phyloP scores from a whole-genome alignment of 225 moss, liverwort and hornwort species.

The Lunularia cruciata region DNA sequence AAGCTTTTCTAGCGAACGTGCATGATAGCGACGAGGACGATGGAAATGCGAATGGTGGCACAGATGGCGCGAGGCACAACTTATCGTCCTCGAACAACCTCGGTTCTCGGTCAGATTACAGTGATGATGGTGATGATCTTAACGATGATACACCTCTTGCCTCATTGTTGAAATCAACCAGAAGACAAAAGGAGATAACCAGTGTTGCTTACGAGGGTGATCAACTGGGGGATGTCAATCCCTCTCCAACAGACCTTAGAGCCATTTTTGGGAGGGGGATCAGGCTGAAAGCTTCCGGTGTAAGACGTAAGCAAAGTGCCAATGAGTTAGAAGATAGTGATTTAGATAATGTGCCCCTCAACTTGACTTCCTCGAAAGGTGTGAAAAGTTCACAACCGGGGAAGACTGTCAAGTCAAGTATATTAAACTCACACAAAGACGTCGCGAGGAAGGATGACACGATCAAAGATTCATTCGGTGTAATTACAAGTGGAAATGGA shows the following conservation, averaged over 20 bases:
- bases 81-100: not conserved
- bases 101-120: not conserved
- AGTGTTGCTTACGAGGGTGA: not conserved
- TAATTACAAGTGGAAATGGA: not conserved
- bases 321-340: not conserved
- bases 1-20: constrained; percentile 32
- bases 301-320: constrained; percentile 22
- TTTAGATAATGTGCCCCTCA: constrained; percentile 4
- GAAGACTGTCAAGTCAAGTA: not conserved
- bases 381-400: not conserved
- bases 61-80: not conserved
- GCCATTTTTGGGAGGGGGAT: constrained; percentile 4
- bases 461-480: not conserved
- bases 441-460: not conserved
- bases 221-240: not conserved
- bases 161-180: not conserved
- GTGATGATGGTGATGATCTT: constrained; percentile 24
- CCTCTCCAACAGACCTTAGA: not conserved
- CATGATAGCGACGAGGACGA: constrained; percentile 24
- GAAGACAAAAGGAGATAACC: not conserved
- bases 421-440: not conserved
- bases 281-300: not conserved
- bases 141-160: constrained; percentile 12
- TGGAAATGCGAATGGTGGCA: constrained; percentile 28
- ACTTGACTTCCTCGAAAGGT: not conserved